Evolutionary conservation across 768 basidiomycete species (phyloP), one percentile per base, ranked within the genome.

Genomic region (Mycena alexandri): DNA sequence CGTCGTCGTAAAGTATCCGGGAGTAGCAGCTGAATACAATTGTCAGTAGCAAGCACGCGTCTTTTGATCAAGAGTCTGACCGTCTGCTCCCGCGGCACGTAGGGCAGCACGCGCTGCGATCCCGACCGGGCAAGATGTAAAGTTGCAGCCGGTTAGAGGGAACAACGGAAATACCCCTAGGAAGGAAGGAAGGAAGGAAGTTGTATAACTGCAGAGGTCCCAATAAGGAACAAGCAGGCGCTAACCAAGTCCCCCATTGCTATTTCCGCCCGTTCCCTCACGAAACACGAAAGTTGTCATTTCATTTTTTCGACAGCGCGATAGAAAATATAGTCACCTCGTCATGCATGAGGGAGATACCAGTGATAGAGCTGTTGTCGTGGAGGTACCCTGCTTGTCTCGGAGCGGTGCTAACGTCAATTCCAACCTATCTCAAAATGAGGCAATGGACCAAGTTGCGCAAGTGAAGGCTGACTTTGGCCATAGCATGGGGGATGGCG

Each of bases 101-200:
- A 82, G 56, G 33, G 82, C 76, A 52, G 79, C 77, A 16, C 85
- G 77, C n/a, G 78, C 80, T 41, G 65, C 67, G 24, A 86, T 73
- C 0, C 78, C 80, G 9, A 84, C 84, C 13, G 82, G 80, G 64
- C 85, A 86, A 10, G 78, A 76, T 3, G 77, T 59, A 58, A 85
- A 85, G 29, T 69, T 68, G 68, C 84, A 85, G 68, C 79, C 79
- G 0, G 72, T 76, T 9, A 85, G 75, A 5, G 85, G 85, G 61
- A 86, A 86, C 5, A 86, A 75, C 4, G 85, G 85, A 63, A 86
- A 86, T 46, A 84, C 78, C n/a, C 85, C 85, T 56, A 84, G 85
- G 24, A 5, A 5, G 5, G 34, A 36, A 36, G 12, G 34, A 36
- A 36, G 7, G 5, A 6, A 12, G 12, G 34, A n/a, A n/a, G n/a